Base-by-base conservation (phyloP, 2,329 filamentous ascomycete genomes). In the Niveomyces coronatus region DNA sequence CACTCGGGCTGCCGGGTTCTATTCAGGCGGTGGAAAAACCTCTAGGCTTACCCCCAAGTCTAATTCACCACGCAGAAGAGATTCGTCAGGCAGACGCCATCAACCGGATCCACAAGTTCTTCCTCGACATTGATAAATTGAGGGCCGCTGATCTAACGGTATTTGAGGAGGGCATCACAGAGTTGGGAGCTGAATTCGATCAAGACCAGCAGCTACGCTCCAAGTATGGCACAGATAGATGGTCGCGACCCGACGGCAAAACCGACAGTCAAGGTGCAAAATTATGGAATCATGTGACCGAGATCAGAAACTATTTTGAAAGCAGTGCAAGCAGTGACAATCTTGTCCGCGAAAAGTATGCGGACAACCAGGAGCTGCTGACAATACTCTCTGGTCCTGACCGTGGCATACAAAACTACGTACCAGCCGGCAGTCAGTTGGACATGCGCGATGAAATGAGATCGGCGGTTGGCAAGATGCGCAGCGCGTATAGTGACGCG, bases 1-100 rank as follows among this genome's bases (percentile, higher is more conserved):
- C 82, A 0, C 66, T 96, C 11, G 91, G 93, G 42, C 72, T 98
- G 0, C 91, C 91, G 0, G 91, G 91, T 0, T 94, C 89, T 1
- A 63, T 98, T 4, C 91, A 98, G 56, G 91, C 91, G 0, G 69
- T 96, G 1, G 91, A 98, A 55, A 96, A 95, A 55, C 91, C 91
- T 0, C 69, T 98, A 0, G 91, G 91, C 0, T 61, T 98, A 4
- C 91, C 91, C 1, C 85, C 86, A 1, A 84, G 78, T 13, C 63
- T 98, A 2, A 74, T 87, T 3, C 85, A 91, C 16, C 91, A 95
- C 49, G 89, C 89, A 0, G 89, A 96, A 54, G 91, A 96, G 53
- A 82, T 98, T 34, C 74, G 88, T 15, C 89, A 96, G 55, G 84
- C 88, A 40, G 87, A 94, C 52, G 89, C 86, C 0, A 66, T 94